phyloP scores from a whole-genome alignment of 169 alveolate genomes.

The Miamiensis avidus region DNA sequence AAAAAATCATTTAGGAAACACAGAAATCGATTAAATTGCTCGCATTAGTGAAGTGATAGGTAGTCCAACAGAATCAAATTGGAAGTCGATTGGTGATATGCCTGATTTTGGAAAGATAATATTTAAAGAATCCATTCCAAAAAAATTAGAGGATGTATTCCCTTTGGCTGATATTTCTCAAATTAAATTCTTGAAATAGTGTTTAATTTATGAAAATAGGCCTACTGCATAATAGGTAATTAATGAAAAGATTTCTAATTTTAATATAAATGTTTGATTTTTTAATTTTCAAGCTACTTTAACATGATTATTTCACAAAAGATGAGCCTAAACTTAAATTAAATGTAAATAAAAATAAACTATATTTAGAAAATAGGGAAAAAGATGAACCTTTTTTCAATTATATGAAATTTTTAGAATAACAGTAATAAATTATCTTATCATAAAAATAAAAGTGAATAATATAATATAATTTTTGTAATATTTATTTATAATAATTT shows the following conservation, averaged over 20 bases:
- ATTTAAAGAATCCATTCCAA: neutral
- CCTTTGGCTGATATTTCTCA: neutral
- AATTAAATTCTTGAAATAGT: neutral
- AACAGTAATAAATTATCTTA: no score
- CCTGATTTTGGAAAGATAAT: slow-evolving; percentile 25
- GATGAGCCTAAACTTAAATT: no score
- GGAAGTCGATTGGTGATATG: slow-evolving; percentile 7
- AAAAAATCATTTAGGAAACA: neutral
- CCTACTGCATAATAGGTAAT: neutral
- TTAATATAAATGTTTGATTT: no score
- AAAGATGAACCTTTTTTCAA: no score
- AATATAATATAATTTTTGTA: no score
- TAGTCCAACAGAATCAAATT: slow-evolving; percentile 15
- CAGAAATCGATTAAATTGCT: slow-evolving; percentile 16
- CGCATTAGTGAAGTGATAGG: slow-evolving; percentile 10
- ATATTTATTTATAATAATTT: no score
- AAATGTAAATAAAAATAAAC: no score
- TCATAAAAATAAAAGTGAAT: no score
- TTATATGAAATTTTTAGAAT: no score
- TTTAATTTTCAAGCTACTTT: no score
- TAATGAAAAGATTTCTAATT: neutral
- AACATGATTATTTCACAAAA: no score
- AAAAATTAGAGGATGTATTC: neutral
- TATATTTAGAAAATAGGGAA: no score
- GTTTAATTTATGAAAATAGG: slow-evolving; percentile 8